These are phyloP conservation scores for Aspergillus caelatus DNA, from an alignment of 2,329 filamentous ascomycete genomes.

Conservation along the genomic window DNA sequence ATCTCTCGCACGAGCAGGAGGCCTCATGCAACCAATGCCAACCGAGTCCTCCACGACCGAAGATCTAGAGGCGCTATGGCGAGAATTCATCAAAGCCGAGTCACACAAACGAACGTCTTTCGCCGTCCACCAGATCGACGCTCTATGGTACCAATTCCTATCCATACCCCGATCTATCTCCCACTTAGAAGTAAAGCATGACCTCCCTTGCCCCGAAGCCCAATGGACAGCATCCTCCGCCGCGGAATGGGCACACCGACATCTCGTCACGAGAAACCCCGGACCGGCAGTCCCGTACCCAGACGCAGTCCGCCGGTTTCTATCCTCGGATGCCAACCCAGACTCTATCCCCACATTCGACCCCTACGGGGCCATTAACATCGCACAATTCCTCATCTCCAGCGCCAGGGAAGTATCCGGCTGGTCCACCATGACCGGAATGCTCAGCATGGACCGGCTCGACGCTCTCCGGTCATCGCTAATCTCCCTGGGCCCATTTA, in stretches of 20 bases:
- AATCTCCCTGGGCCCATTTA: constrained; percentile 34
- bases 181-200: constrained; percentile 50
- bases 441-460: constrained; percentile 45
- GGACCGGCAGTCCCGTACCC: constrained; percentile 35
- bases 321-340: constrained; percentile 35
- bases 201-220: constrained; percentile 44
- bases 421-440: constrained; percentile 49
- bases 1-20: constrained; percentile 38
- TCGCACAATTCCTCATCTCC: constrained; percentile 46
- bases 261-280: constrained; percentile 24
- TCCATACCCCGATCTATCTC: constrained; percentile 31
- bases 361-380: constrained; percentile 47
- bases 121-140: constrained; percentile 48
- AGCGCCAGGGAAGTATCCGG: constrained; percentile 47
- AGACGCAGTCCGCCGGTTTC: constrained; percentile 42
- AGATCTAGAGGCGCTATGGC: constrained; percentile 45
- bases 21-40: constrained; percentile 38
- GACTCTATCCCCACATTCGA: constrained; percentile 39
- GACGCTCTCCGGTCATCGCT: constrained; percentile 41
- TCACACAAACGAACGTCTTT: constrained; percentile 48
- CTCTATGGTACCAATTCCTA: constrained; percentile 49
- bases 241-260: constrained; percentile 31
- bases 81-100: constrained; percentile 40
- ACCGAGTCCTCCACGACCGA: constrained; percentile 22
- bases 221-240: constrained; percentile 44